phyloP scores from a whole-genome alignment of 202 grass and related monocot species.

The Panicum hallii region DNA sequence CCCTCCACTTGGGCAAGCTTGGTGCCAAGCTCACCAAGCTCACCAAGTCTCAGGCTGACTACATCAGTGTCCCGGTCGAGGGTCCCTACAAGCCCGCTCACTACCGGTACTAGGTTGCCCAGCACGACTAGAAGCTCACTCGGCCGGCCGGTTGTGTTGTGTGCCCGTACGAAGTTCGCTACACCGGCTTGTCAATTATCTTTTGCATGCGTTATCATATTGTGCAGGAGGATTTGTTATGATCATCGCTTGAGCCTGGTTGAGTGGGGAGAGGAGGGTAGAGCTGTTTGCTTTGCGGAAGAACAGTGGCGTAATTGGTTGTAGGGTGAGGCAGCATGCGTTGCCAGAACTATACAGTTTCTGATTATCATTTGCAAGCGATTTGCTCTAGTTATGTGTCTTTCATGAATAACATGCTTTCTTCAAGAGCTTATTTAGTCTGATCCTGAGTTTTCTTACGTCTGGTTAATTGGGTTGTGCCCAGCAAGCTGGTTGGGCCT shows the following conservation, averaged over 20 bases:
- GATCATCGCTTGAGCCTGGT: conserved; percentile 43
- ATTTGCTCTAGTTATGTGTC: not conserved
- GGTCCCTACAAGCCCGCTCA: conserved; percentile 85
- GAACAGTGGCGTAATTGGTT: conserved; percentile 56
- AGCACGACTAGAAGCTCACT: conserved; percentile 12
- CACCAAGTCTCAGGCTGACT: conserved; percentile 71
- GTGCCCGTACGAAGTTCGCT: conserved; percentile 20
- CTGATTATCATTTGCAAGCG: conserved; percentile 44
- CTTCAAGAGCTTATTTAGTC: not conserved
- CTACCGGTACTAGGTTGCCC: conserved; percentile 76
- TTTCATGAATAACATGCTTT: conserved; percentile 27
- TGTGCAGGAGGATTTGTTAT: conserved; percentile 32
- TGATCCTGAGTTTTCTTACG: not conserved
- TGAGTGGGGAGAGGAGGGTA: conserved; percentile 27
- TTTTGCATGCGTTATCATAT: not conserved
- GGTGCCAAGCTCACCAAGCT: conserved; percentile 92
- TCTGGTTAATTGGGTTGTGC: not conserved
- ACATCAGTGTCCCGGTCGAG: conserved; percentile 72
- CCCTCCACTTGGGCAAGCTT: conserved; percentile 94
- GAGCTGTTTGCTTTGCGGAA: conserved; percentile 40
- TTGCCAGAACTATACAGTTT: conserved; percentile 32
- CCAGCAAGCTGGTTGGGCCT: not conserved
- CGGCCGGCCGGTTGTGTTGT: not conserved
- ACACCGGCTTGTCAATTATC: not conserved
- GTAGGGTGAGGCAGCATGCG: not conserved